Evolutionary conservation across 2,329 filamentous ascomycete genomes (phyloP).

Genomic region (Magnaporthiopsis poae): DNA sequence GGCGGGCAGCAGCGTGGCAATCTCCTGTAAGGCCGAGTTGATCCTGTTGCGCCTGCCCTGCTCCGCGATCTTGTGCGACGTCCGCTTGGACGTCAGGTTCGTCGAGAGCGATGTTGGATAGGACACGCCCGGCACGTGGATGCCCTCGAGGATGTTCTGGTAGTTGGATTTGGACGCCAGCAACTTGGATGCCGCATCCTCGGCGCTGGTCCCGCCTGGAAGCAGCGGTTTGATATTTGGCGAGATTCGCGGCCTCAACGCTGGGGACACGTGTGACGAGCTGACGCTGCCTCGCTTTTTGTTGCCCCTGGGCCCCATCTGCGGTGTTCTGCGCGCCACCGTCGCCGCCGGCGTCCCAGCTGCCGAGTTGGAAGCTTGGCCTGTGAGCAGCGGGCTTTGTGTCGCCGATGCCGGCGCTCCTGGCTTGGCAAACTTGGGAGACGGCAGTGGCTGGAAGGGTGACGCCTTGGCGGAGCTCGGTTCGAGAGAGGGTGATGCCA

Average conservation of each 20-base stretch:
- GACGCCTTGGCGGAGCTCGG: conserved; percentile 39
- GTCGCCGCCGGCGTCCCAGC: conserved; percentile 20
- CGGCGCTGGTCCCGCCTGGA: conserved; percentile 47
- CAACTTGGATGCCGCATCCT: conserved; percentile 59
- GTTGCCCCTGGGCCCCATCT: conserved; percentile 44
- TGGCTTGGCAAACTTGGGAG: conserved; percentile 32
- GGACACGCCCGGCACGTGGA: conserved; percentile 75
- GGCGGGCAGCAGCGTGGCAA: conserved; percentile 72
- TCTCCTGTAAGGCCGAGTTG: conserved; percentile 84
- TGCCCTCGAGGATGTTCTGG: conserved; percentile 91
- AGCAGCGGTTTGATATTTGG: conserved; percentile 88
- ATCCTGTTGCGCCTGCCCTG: conserved; percentile 92
- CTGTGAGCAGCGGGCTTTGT: conserved; percentile 54
- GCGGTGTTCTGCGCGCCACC: conserved; percentile 39
- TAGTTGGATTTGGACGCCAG: conserved; percentile 95
- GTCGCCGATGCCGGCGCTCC: conserved; percentile 41
- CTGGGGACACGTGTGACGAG: conserved; percentile 73
- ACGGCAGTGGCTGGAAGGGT: conserved; percentile 37
- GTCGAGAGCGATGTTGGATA: conserved; percentile 87
- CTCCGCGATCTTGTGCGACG: conserved; percentile 95
- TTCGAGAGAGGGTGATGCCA: conserved; percentile 29
- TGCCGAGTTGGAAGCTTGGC: conserved; percentile 29
- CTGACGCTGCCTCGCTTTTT: conserved; percentile 64
- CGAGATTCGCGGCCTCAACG: conserved; percentile 78
- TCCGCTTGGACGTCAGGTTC: conserved; percentile 89